These are phyloP conservation scores for Pythium plurisporium DNA, from an alignment of 352 stramenopile genomes.

Conservation along the genomic window DNA sequence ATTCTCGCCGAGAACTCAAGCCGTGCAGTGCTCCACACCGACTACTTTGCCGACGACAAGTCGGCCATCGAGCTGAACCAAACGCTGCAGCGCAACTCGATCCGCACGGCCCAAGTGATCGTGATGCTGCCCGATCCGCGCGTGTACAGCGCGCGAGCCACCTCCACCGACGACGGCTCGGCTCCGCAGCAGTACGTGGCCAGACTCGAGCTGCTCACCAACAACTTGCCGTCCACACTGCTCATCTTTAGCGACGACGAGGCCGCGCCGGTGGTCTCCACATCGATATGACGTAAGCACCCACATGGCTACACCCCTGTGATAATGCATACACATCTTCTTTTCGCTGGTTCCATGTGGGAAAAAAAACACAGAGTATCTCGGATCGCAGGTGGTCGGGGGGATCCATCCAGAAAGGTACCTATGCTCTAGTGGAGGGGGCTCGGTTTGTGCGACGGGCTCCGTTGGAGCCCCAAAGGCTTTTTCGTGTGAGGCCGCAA, in stretches of 20 bases:
- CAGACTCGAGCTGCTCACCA: constrained; percentile 37
- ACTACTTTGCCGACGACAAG: constrained; percentile 25
- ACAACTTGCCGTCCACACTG: constrained; percentile 44
- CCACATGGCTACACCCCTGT: not conserved
- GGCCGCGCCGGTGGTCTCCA: constrained; percentile 37
- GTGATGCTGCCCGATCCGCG: constrained; percentile 39
- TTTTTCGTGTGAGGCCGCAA: too few relatives aligned
- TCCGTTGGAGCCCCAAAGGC: not conserved
- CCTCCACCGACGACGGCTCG: not conserved
- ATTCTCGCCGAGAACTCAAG: constrained; percentile 25
- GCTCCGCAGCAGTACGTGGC: constrained; percentile 21
- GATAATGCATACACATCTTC: too few relatives aligned
- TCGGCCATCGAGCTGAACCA: constrained; percentile 39
- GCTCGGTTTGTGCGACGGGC: not conserved
- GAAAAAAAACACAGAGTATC: too few relatives aligned
- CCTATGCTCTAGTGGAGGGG: too few relatives aligned
- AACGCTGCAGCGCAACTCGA: constrained; percentile 41
- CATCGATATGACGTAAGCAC: constrained; percentile 28
- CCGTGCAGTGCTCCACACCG: not conserved
- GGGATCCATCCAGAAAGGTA: too few relatives aligned
- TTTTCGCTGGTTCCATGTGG: too few relatives aligned
- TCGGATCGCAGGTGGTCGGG: too few relatives aligned
- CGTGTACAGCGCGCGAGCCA: not conserved
- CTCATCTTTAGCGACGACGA: constrained; percentile 48
- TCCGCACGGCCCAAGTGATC: constrained; percentile 34